Evolutionary conservation across 768 basidiomycete species (phyloP), one percentile per base, ranked within the genome.

Genomic region (Termitomyces bulborhizus): DNA sequence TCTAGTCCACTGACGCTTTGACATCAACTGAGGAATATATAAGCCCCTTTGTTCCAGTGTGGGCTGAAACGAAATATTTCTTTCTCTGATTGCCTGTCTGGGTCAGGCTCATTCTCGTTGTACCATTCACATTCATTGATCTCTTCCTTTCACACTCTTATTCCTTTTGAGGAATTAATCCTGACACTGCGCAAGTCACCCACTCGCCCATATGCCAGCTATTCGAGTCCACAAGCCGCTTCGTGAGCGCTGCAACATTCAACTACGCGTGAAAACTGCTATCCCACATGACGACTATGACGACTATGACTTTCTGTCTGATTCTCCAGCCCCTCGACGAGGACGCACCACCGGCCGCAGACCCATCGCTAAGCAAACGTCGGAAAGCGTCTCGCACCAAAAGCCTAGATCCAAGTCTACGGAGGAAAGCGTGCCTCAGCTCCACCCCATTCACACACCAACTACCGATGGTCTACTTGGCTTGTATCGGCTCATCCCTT

Each of bases 201-300:
- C 12, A 27, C 27, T 49, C 6, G 5, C 5, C 16, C 26, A 18
- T 24, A 66, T 65, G 65, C 64, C 65, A 39, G 59, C 55, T 8
- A 51, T 59, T 37, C 41, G 42, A 31, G 24, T 24, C 31, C 59
- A 56, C 46, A 55, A 63, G 49, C 59, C 66, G 7, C 62, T 67
- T 46, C 63, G 63, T n/a, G 63, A 66, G 41, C 66, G 65, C 45
- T 61, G 63, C 56, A 63, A 64, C 43, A 55, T 66, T 47, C 45
- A 58, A 15, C 54, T 67, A 31, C 50, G 57, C 15, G 62, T 67
- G 43, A 55, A 57, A 39, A 65, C 66, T 0, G 45, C 56, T 45
- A 62, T 63, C 12, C 58, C 60, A 31, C 26, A 56, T 24, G 51
- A 58, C 6, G 6, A 31, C 37, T 41, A 57, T 9, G 45, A 47